These are phyloP conservation scores for Centaurea solstitialis DNA, from an alignment of 129 eudicot genomes.

Conservation along the genomic window DNA sequence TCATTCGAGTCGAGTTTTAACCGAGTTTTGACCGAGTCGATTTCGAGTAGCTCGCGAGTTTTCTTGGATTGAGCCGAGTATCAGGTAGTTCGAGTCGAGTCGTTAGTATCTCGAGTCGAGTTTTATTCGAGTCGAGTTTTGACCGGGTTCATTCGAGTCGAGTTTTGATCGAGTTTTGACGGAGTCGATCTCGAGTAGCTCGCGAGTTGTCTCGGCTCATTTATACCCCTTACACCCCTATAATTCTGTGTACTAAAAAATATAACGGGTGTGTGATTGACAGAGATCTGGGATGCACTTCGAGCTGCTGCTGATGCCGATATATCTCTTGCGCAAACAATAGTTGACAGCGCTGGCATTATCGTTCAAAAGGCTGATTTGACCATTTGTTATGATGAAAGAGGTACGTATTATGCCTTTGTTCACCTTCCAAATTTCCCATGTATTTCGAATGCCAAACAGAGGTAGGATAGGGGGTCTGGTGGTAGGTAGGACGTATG, in stretches of 20 bases:
- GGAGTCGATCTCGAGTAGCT: too few relatives aligned
- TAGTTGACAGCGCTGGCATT: conserved; percentile 73
- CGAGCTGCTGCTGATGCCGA: conserved; percentile 80
- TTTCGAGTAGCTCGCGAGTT: too few relatives aligned
- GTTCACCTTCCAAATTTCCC: background rate
- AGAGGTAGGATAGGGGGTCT: background rate
- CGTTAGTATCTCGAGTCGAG: too few relatives aligned
- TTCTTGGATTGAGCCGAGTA: too few relatives aligned
- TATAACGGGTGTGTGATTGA: background rate
- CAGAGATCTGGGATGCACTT: conserved; percentile 85
- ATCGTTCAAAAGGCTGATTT: conserved; percentile 60
- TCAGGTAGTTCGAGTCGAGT: too few relatives aligned
- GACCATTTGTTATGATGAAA: conserved; percentile 70
- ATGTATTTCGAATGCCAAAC: background rate
- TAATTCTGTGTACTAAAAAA: background rate
- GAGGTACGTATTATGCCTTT: conserved; percentile 42
- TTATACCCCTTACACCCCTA: too few relatives aligned
- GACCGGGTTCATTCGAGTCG: too few relatives aligned
- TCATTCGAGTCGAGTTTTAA: too few relatives aligned
- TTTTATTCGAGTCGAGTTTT: too few relatives aligned
- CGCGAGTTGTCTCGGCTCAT: too few relatives aligned
- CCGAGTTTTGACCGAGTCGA: too few relatives aligned
- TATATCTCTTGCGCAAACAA: conserved; percentile 59
- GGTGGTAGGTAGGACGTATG: background rate
- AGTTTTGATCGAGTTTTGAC: too few relatives aligned